Base-by-base conservation (phyloP, 2,329 filamentous ascomycete genomes). In the Didymellaceae sp. region DNA sequence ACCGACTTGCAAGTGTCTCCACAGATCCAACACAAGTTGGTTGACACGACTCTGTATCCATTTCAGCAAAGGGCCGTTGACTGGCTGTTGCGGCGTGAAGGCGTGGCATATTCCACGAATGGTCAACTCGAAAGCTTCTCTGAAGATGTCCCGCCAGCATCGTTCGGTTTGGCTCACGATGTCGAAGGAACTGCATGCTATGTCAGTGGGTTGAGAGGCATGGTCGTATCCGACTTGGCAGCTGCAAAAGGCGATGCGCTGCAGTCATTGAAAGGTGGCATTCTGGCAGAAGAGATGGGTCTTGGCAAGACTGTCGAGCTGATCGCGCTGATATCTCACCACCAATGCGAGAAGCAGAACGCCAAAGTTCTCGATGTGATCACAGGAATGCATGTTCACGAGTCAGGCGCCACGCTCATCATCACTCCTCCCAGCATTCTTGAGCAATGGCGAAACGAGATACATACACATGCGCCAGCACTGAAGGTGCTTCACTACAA, bases 281-380 rank as follows among this genome's bases (percentile, higher is more conserved):
- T 91, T 38, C 75, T 93, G 5, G 85, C 88, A 0, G 89, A 93
- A 65, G 89, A 93, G 70, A 93, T 93, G 89, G 89, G 89, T 0
- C 76, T 93, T 1, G 89, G 89, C 1, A 93, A 93, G 70, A 93
- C 89, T 0, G 78, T 92, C 3, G 90, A 93, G 72, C 78, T 90
- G 2, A 83, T 91, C 34, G 81, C 86, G 4, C 76, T 93, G 9
- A 82, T 91, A n/a, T 76, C 84, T 6, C 75, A 88, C 18, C 84
- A 93, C 65, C 76, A 70, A 30, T 80, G 82, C 22, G 30, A 54
- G 31, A 26, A 55, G 0, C 25, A 43, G 6, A 24, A 59, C 16
- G 50, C 28, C 8, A 57, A 62, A 18, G 32, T 70, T 13, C 67
- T 66, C 43, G 73, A 84, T 54, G 16, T 63, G 3, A 76, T 77